These are phyloP conservation scores for Lasiodiplodia gonubiensis DNA, from an alignment of 2,329 filamentous ascomycete species.

Conservation along the genomic window DNA sequence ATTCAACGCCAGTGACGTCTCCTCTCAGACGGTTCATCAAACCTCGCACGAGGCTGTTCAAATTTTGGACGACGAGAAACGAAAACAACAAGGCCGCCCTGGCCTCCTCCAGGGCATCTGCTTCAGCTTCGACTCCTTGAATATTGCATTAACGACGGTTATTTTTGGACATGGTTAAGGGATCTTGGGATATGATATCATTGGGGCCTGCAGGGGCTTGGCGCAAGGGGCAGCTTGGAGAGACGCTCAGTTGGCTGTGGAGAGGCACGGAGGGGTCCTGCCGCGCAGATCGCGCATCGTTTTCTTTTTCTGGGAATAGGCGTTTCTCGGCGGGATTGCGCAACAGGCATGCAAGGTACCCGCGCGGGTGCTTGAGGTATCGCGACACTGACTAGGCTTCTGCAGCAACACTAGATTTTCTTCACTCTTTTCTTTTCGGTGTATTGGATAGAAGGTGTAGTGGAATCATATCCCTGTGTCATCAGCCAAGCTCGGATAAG, in stretches of 20 bases:
- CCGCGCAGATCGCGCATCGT: conserved; percentile 1
- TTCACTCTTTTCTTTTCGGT: conserved; percentile 14
- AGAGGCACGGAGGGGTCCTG: conserved; percentile 7
- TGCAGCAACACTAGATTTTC: conserved; percentile 1
- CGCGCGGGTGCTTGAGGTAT: not conserved
- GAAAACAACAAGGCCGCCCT: conserved; percentile 26
- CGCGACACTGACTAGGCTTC: not conserved
- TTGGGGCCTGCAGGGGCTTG: conserved; percentile 5
- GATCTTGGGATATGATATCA: conserved; percentile 27
- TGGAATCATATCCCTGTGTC: conserved; percentile 18
- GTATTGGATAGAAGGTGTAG: conserved; percentile 27
- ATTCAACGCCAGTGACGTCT: not conserved
- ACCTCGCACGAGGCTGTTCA: conserved; percentile 45
- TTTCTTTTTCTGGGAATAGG: conserved; percentile 16
- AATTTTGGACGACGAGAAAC: conserved; percentile 40
- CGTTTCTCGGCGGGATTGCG: conserved; percentile 4
- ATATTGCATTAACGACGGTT: conserved; percentile 13
- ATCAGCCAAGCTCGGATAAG: conserved; percentile 3
- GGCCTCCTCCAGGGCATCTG: conserved; percentile 15
- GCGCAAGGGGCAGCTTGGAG: conserved; percentile 7
- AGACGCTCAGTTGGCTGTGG: conserved; percentile 23
- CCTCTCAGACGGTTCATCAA: conserved; percentile 32
- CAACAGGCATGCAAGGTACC: conserved; percentile 29
- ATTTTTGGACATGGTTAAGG: conserved; percentile 5
- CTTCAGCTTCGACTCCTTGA: conserved; percentile 19